Evolutionary conservation across 2,329 filamentous ascomycete genomes (phyloP), one percentile per base, ranked within the genome.

Genomic region (Arthrobotrys iridis): DNA sequence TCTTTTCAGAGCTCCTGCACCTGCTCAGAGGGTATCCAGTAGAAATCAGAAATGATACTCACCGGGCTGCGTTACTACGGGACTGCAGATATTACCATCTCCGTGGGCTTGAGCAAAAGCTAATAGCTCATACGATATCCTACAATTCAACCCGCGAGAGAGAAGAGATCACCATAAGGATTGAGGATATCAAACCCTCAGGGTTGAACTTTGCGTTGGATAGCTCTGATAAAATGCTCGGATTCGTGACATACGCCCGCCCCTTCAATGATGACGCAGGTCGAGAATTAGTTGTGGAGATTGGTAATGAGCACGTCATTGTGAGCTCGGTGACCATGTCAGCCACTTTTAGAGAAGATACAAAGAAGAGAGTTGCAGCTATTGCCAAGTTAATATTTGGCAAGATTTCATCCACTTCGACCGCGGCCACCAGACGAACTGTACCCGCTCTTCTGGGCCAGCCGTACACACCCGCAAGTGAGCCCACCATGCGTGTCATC

Each of bases 51-150:
- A 87, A 89, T 81, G 91, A 93, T 77, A 85, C 86, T 1, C 94
- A 98, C 80, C 89, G 94, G 15, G 85, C 88, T 20, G 88, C 91
- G 70, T 86, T 98, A 2, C 84, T 98, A 0, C 87, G 91, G 41
- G 94, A 98, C 82, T 95, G 92, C 77, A 89, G 92, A 60, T 98
- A 97, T 82, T 97, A 94, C 82, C 93, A 97, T 81, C 89, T 98
- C 79, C 94, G 93, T 80, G 93, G 93, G 0, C 84, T 97, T 0
- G 94, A 98, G 83, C 94, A 98, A 82, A 89, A 88, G 77, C 85
- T 98, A 8, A 90, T 97, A 45, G 88, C 91, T 0, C 91, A 93
- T 81, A 82, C 88, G 26, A 90, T 94, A 74, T 88, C 86, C 59
- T 93, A 88, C 82, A 97, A 97, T 79, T 86, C 91, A 35, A 83